Base-by-base conservation (phyloP, 2,329 filamentous ascomycete genomes). In the Nakataea oryzae region DNA sequence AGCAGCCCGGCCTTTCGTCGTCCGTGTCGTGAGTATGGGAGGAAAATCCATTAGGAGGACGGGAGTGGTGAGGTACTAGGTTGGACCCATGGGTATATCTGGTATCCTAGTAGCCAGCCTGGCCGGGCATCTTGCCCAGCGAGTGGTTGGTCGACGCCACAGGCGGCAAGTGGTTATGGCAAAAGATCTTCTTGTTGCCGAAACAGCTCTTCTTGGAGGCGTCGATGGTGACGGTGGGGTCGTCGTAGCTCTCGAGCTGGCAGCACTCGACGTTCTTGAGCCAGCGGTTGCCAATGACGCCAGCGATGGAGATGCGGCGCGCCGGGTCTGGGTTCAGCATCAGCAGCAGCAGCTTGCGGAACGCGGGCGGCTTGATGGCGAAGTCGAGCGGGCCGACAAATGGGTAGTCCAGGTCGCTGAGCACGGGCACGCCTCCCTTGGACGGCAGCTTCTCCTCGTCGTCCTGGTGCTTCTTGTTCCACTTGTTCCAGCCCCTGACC, bases 271-370 rank as follows among this genome's bases (percentile, higher is more conserved):
- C 83, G 61, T 81, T 83, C 75, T 84, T 88, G 68, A 95, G 77
- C 81, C 86, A 91, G n/a, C 86, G 79, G 68, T 89, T 85, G 65
- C 81, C 85, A 61, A 91, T 75, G 1, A 90, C 85, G 1, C 90
- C 84, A 8, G 81, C 75, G 60, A 95, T 89, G 30, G 80, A 83
- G 67, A 88, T 85, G 55, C 92, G 88, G 70, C 85, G 85, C 9
- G 76, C 73, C 0, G 92, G 90, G 66, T 92, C 78, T 0, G 91
- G 91, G 72, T 96, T 86, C 34, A 96, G 80, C 91, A 96, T 96
- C 71, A 84, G 86, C 60, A 95, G 76, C 13, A 96, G 75, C 5
- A 96, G 76, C 13, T 87, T 85, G 63, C 88, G 86, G 62, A 93
- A 79, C 3, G 85, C 83, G 1, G 86, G 83, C 32, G 88, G 86